Base-by-base conservation (phyloP, 768 basidiomycete species). In the Lentinus tigrinus region DNA sequence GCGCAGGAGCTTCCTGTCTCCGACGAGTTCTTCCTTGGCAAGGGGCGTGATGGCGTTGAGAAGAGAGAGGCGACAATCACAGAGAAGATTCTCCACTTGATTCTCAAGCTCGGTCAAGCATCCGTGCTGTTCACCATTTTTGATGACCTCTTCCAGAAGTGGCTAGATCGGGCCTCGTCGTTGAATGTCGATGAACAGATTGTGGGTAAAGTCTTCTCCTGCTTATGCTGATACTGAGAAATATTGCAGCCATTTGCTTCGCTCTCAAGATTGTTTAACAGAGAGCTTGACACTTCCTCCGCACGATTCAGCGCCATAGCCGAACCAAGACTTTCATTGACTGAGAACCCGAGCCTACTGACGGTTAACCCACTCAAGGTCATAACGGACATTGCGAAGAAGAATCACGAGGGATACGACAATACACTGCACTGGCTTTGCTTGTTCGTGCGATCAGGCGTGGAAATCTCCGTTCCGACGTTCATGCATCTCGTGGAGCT, bases 371-470 rank as follows among this genome's bases (percentile, higher is more conserved):
- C 86, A 14, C 83, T 88, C 78, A 75, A 77, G 34, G 73, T 79
- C 13, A 70, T 88, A 21, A 68, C 75, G 24, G 72, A 73, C 23
- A 68, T 75, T 17, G 82, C 83, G 0, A 72, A 70, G 1, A 69
- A 75, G 56, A 77, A 76, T 31, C 60, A 67, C 40, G 71, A 76
- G 7, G 80, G 81, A 17, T 74, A 85, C 40, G 65, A 72, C 21
- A 76, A 73, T 31, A 77, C 80, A 38, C 68, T 90, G 36, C 73
- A 75, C 43, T 89, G 87, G 84, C 77, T 92, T 19, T 77, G 77
- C 42, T 70, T 85, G 42, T 76, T 89, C 63, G 78, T 86, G 23
- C 74, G 76, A 47, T 88, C 88, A 7, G 89, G 86, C 2, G 78
- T 89, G 26, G 82, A 86, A 38, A 77, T 91, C 31, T 80, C 89